Evolutionary conservation across 345 rosid species (phyloP).

Genomic region (Noccaea bulbosa): DNA sequence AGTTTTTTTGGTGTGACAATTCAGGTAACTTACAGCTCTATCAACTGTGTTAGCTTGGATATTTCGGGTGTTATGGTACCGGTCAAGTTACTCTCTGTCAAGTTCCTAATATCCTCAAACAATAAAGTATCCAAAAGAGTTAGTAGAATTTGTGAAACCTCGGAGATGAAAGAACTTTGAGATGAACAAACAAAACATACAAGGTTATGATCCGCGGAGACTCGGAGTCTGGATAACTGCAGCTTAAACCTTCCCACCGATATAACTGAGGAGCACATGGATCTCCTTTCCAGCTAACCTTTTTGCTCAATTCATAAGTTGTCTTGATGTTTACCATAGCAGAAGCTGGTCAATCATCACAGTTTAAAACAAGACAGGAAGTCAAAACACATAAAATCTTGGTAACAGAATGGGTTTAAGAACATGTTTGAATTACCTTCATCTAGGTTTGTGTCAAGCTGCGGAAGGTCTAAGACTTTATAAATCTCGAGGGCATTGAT

Average conservation of each 20-base stretch:
- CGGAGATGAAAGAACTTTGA: background rate
- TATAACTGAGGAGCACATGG: constrained; percentile 44
- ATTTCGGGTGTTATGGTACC: constrained; percentile 42
- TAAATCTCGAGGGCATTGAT: constrained; percentile 47
- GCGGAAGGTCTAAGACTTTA: constrained; percentile 11
- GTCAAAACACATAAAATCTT: background rate
- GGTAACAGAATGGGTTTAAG: background rate
- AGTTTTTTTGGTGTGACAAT: background rate
- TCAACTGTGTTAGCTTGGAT: constrained; percentile 42
- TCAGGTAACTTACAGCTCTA: constrained; percentile 46
- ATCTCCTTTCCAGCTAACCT: constrained; percentile 58
- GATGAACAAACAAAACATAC: constrained; percentile 45
- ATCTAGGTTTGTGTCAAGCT: constrained; percentile 25
- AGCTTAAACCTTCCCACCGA: constrained; percentile 52
- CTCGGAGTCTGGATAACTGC: constrained; percentile 29
- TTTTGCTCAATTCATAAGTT: constrained; percentile 28
- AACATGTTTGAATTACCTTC: constrained; percentile 39
- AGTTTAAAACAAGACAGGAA: background rate
- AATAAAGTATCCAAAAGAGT: background rate
- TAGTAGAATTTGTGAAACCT: background rate
- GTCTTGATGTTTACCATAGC: constrained; percentile 51
- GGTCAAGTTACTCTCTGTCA: constrained; percentile 45
- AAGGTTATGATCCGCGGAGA: constrained; percentile 49
- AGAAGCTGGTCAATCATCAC: constrained; percentile 41
- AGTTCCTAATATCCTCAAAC: constrained; percentile 33